Base-by-base conservation (phyloP, 2,329 filamentous ascomycete genomes). In the Pyricularia pennisetigena region DNA sequence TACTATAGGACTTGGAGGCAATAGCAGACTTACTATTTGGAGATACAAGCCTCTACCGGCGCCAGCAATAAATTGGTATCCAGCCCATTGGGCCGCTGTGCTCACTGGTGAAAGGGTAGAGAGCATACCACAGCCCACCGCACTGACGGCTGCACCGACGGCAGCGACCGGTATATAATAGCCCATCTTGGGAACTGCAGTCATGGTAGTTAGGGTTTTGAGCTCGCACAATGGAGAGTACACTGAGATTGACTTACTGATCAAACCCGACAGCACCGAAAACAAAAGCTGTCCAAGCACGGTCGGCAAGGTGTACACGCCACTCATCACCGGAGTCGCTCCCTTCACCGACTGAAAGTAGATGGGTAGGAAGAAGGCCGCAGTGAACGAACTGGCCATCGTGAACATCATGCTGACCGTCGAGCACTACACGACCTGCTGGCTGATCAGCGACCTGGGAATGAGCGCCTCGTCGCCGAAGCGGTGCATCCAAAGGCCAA, bases 401-500 rank as follows among this genome's bases (percentile, higher is more conserved):
- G 75, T 26, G 49, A 72, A 72, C 24, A 67, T 67, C 28, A 73
- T 70, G 7, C 71, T 73, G 5, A 74, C 14, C 4, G 71, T 70
- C 64, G 70, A 71, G 12, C 72, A 66, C 74, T 72, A 75, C 14
- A 76, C 70, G 10, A 65, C 64, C 23, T 68, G 66, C 57, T 69
- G 68, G 32, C 68, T 72, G 32, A 77, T 62, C 4, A 76, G 68
- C 9, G 71, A 70, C 24, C 74, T 64, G 0, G 76, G 74, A 9
- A 77, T 70, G 41, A 77, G 69, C 2, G 73, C 76, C 0, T 71
- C 69, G 57, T 73, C 70, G 23, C 73, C 74, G 9, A 65, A 64
- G 59, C 74, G 74, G 69, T 73, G 73, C 67, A 85, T 80, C 80
- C 82, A 84, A 0, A 82, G 0, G 1, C 70, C 70, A 70, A 86